phyloP scores from a whole-genome alignment of 345 rosid species.

The Pistacia atlantica region DNA sequence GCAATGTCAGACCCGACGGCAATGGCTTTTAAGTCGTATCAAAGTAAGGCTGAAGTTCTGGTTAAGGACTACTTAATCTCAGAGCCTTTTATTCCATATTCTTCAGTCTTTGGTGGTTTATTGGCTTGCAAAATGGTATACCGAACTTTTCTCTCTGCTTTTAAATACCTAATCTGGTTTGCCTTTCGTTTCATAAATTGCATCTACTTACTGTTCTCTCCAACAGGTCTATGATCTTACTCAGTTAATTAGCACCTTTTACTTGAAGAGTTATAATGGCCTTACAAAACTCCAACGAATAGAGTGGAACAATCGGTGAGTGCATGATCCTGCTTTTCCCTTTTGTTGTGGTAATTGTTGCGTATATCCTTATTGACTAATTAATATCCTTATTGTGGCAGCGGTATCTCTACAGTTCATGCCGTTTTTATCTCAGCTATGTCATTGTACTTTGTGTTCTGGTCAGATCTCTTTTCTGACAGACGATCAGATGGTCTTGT shows the following conservation, averaged over 20 bases:
- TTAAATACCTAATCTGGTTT: not conserved
- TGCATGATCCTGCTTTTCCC: not conserved
- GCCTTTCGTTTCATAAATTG: not conserved
- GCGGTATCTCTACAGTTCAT: slow-evolving; percentile 81
- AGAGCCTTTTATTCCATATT: slow-evolving; percentile 69
- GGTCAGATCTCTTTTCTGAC: slow-evolving; percentile 75
- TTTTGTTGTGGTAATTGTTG: slow-evolving; percentile 4
- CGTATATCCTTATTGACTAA: slow-evolving; percentile 6
- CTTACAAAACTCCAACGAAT: slow-evolving; percentile 62
- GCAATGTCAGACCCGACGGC: slow-evolving; percentile 36
- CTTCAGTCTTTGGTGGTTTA: slow-evolving; percentile 71
- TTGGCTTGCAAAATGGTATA: slow-evolving; percentile 84
- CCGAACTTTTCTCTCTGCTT: slow-evolving; percentile 2
- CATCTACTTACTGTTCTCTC: slow-evolving; percentile 2
- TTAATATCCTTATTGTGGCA: slow-evolving; percentile 35
- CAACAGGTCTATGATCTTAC: slow-evolving; percentile 70
- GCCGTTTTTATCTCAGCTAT: slow-evolving; percentile 61
- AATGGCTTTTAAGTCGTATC: slow-evolving; percentile 66
- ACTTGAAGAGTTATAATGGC: slow-evolving; percentile 56
- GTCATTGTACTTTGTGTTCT: slow-evolving; percentile 73
- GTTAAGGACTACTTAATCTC: slow-evolving; percentile 63
- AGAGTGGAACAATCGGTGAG: slow-evolving; percentile 92
- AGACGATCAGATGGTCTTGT: slow-evolving; percentile 37
- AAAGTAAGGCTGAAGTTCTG: slow-evolving; percentile 63
- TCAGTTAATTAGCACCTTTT: slow-evolving; percentile 55